Percentiles rank a stretch among this genome's conserved stretches.
phyloP scores from a whole-genome alignment of 495 filamentous ascomycete species.

The Poronia punctata region DNA sequence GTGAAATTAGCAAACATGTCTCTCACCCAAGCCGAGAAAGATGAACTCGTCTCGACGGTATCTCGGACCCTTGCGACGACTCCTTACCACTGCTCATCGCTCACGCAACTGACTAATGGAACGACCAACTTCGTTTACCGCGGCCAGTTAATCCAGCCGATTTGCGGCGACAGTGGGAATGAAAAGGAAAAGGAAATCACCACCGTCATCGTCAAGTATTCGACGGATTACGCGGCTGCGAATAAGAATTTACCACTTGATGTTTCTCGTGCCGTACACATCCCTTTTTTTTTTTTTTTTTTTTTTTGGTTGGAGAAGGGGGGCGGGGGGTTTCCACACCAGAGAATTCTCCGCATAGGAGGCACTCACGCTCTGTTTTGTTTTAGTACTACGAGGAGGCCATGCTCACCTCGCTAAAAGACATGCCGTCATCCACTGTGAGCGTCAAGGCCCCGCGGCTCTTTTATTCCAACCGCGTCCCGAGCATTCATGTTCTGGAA shows the following conservation, averaged over 20 bases:
- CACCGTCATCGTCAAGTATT: conserved; percentile 42
- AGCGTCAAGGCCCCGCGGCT: conserved; percentile 36
- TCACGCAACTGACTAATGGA: conserved; percentile 36
- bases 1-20: not conserved
- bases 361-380: too few species aligned
- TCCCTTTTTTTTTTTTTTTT: conserved; percentile 7
- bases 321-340: not conserved
- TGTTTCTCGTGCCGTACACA: conserved; percentile 34
- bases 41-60: not conserved
- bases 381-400: conserved; percentile 1
- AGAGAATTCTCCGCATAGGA: not conserved
- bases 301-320: too few species aligned
- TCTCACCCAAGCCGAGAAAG: conserved; percentile 1
- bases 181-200: not conserved
- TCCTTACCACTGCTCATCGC: conserved; percentile 34
- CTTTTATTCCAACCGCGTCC: conserved; percentile 27
- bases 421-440: conserved; percentile 3
- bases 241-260: conserved; percentile 34
- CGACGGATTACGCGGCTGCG: conserved; percentile 32
- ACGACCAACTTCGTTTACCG: conserved; percentile 47
- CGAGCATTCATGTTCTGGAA: conserved; percentile 37
- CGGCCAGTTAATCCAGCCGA: conserved; percentile 23
- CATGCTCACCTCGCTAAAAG: not conserved
- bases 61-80: conserved; percentile 19
- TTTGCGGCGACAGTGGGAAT: conserved; percentile 3